Evolutionary conservation across 495 filamentous ascomycete genomes (phyloP).

Genomic region (Penicillium paxilli): DNA sequence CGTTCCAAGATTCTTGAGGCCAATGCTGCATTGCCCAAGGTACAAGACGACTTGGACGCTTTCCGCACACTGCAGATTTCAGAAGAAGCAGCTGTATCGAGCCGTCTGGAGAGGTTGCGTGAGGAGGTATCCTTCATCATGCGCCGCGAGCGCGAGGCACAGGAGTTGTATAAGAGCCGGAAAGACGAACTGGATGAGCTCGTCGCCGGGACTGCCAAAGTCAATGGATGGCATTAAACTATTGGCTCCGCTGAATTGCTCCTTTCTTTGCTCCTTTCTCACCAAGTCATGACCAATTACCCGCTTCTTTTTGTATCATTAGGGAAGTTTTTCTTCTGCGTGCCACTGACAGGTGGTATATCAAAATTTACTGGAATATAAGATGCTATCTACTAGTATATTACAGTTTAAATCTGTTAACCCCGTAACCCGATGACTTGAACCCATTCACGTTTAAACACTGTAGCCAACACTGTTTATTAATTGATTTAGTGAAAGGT

Average conservation of each 20-base stretch:
- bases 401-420: not conserved
- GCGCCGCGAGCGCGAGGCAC: slow-evolving; percentile 83
- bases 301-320: slow-evolving; percentile 22
- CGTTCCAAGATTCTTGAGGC: slow-evolving; percentile 81
- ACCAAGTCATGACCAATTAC: slow-evolving; percentile 15
- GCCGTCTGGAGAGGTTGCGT: slow-evolving; percentile 72
- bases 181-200: slow-evolving; percentile 78
- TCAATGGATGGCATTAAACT: slow-evolving; percentile 49
- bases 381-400: not conserved
- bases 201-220: slow-evolving; percentile 33
- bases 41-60: slow-evolving; percentile 67
- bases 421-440: too few relatives aligned
- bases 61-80: slow-evolving; percentile 74
- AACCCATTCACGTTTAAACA: too few relatives aligned
- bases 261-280: slow-evolving; percentile 1
- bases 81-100: slow-evolving; percentile 72
- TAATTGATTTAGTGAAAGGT: too few relatives aligned
- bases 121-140: slow-evolving; percentile 83
- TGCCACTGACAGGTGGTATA: slow-evolving; percentile 8
- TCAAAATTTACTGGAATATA: slow-evolving; percentile 13
- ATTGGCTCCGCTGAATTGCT: not conserved
- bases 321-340: slow-evolving; percentile 20
- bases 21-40: slow-evolving; percentile 71
- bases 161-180: slow-evolving; percentile 75
- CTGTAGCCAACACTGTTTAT: too few relatives aligned